Evolutionary conservation across 345 rosid species (phyloP).

Genomic region (Citrus sp.): DNA sequence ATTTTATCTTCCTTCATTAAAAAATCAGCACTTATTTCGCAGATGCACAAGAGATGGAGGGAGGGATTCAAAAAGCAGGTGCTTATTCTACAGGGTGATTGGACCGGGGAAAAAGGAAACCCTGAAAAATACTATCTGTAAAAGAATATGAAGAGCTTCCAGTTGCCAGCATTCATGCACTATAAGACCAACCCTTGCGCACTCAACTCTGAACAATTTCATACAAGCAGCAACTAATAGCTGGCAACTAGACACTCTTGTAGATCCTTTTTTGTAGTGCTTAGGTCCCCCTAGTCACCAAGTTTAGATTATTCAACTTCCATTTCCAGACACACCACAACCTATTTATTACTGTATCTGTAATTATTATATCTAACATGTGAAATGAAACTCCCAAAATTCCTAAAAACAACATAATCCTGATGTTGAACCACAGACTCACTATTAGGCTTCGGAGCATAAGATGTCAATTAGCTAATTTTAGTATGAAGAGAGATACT

Average conservation of each 20-base stretch:
- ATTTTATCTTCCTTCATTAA: background rate
- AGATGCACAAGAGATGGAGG: background rate
- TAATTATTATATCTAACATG: background rate
- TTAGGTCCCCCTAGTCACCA: background rate
- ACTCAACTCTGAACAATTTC: slow-evolving; percentile 3
- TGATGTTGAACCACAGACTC: background rate
- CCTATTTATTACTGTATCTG: background rate
- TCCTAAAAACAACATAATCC: background rate
- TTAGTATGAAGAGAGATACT: background rate
- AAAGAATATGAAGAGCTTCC: background rate
- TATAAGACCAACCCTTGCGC: background rate
- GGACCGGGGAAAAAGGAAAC: background rate
- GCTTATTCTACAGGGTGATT: background rate
- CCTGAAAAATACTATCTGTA: background rate
- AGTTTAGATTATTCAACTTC: background rate
- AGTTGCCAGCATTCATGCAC: background rate
- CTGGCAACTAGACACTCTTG: background rate
- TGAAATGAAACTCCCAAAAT: background rate
- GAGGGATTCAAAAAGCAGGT: background rate
- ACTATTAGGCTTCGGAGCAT: background rate
- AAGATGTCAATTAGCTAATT: background rate
- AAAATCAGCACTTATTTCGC: background rate
- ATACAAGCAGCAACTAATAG: background rate
- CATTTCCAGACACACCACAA: background rate
- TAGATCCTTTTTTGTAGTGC: background rate